These are phyloP conservation scores for Coniferiporia sulphurascens DNA, from an alignment of 1,284 basidiomycete genomes.

Conservation along the genomic window DNA sequence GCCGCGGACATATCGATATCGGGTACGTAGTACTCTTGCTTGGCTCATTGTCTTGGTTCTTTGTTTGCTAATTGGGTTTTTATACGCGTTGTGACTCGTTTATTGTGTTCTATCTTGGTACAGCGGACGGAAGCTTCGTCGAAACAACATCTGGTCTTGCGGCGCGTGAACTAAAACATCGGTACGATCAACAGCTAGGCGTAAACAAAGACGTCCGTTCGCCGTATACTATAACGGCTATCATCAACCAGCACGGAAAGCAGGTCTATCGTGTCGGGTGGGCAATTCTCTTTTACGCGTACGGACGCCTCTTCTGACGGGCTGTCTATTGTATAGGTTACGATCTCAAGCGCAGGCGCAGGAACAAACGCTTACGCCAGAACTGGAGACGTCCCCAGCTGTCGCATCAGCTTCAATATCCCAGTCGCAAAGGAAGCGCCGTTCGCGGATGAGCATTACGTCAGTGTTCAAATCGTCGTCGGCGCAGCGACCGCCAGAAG, in stretches of 20 bases:
- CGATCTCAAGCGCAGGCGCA: constrained; percentile 6
- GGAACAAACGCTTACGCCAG: constrained; percentile 13
- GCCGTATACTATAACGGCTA: constrained; percentile 72
- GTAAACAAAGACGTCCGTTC: constrained; percentile 64
- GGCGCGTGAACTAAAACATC: constrained; percentile 67
- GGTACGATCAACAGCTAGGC: constrained; percentile 62
- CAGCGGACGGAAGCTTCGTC: constrained; percentile 70
- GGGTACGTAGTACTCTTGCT: constrained; percentile 38
- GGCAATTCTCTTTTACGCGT: neutral
- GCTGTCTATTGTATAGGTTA: constrained; percentile 6
- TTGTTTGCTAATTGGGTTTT: constrained; percentile 3
- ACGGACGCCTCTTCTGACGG: neutral
- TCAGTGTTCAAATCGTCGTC: constrained; percentile 50
- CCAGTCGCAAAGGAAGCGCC: constrained; percentile 37
- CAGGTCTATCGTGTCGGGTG: constrained; percentile 73
- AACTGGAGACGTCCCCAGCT: constrained; percentile 8
- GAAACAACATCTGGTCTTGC: constrained; percentile 71
- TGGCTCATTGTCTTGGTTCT: constrained; percentile 11
- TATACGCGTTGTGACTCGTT: neutral
- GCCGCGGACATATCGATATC: constrained; percentile 57
- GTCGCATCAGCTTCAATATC: constrained; percentile 20
- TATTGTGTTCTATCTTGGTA: neutral
- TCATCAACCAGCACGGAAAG: constrained; percentile 73
- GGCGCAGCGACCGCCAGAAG: constrained; percentile 29
- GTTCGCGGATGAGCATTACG: constrained; percentile 64